Base-by-base conservation (phyloP, 2,329 filamentous ascomycete genomes). In the Paecilomyces dactylethromorphus region DNA sequence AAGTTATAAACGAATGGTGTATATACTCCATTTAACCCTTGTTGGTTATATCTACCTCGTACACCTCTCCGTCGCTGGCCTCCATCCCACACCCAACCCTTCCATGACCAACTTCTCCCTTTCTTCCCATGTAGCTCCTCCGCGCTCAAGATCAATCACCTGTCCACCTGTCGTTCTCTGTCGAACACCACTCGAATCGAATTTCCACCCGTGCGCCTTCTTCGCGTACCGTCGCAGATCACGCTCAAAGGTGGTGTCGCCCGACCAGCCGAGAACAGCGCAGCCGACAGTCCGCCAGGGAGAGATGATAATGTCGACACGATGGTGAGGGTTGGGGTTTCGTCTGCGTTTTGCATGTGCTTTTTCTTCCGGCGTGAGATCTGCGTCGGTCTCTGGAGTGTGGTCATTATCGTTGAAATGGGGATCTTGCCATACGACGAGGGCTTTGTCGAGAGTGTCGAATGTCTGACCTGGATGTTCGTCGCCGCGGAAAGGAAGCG, bases 251-350 rank as follows among this genome's bases (percentile, higher is more conserved):
- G 92, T 97, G 0, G 88, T 96, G 1, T 87, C 93, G 0, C 92
- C 90, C 15, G 85, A 88, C 94, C 93, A 97, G 1, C 92, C 92
- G 18, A 93, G 77, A 3, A 97, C 82, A 0, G 92, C 93, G 65
- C 92, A 97, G 0, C 94, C 93, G 0, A 90, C 86, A 0, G 91
- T 96, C 58, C 87, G 87, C 90, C 93, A 97, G 0, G 92, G 91
- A 22, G 86, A 87, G 61, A 97, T 81, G 64, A 97, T 93, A 59
- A 97, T 96, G 69, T 97, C 93, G 1, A 97, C 92, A 53, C 93
- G 82, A 21, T 92, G 85, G 69, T 96, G 93, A 0, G 83, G 82
- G 65, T 91, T 91, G 0, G 85, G 82, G 60, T 92, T 92, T 67
- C 83, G 64, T 59, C 62, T 65, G n/a, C 29, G 50, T 54, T 71